Conservation (phyloP, 2,329 filamentous ascomycete species). For the Sclerotinia borealis region DNA sequence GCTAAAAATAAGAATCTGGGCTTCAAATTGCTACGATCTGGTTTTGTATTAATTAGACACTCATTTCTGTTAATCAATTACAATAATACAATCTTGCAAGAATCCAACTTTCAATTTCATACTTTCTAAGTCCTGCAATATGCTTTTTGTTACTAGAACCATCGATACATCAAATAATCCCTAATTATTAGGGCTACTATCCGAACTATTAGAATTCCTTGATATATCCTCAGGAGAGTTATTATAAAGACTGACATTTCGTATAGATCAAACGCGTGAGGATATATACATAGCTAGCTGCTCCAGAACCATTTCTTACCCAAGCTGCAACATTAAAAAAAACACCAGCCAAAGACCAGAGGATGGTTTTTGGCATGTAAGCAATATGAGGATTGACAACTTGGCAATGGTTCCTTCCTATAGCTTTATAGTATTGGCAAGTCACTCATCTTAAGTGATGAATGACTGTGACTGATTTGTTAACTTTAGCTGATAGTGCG, state of each 20-base stretch:
- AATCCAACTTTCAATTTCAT: too few relatives aligned
- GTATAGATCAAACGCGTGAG: constrained; percentile 13
- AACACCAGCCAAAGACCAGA: constrained; percentile 24
- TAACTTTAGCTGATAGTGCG: constrained; percentile 34
- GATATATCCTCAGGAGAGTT: background rate
- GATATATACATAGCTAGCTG: constrained; percentile 23
- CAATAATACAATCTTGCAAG: too few relatives aligned
- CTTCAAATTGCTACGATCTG: too few relatives aligned
- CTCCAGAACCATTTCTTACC: constrained; percentile 23
- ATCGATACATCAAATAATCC: background rate
- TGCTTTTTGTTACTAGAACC: too few relatives aligned
- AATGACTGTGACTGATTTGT: constrained; percentile 6
- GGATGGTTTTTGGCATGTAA: constrained; percentile 21
- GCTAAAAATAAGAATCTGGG: too few relatives aligned
- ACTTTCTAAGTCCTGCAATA: too few relatives aligned
- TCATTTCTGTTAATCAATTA: too few relatives aligned
- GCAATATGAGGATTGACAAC: constrained; percentile 30
- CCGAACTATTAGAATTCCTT: background rate
- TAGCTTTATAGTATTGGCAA: constrained; percentile 35
- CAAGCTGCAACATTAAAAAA: constrained; percentile 22
- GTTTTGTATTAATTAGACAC: too few relatives aligned
- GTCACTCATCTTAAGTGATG: background rate
- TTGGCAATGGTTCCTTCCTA: constrained; percentile 30
- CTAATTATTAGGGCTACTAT: too few relatives aligned
- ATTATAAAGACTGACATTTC: background rate